phyloP scores from a whole-genome alignment of 495 filamentous ascomycete species.

The Penicillium dipodomyicola region DNA sequence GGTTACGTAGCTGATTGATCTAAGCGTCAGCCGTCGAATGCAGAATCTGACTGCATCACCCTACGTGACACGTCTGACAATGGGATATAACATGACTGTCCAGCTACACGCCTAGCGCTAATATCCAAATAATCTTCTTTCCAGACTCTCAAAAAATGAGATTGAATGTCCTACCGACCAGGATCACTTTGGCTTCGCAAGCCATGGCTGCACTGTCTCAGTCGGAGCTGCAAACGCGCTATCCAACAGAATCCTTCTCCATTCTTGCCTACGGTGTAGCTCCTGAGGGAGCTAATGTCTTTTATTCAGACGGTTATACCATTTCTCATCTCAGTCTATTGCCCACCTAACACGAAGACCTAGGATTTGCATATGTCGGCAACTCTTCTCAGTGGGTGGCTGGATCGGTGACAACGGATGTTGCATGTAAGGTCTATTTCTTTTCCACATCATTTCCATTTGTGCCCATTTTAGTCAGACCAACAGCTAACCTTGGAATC shows the following conservation, averaged over 20 bases:
- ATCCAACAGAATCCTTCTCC: constrained; percentile 19
- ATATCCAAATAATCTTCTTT: background rate
- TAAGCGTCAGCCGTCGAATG: background rate
- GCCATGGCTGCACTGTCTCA: constrained; percentile 4
- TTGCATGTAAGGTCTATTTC: constrained; percentile 22
- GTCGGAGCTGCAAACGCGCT: constrained; percentile 17
- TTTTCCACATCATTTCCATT: background rate
- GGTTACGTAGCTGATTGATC: background rate
- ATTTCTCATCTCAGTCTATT: background rate
- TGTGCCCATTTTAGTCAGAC: background rate
- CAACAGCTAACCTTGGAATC: background rate
- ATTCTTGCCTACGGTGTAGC: constrained; percentile 21
- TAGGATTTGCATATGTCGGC: constrained; percentile 28
- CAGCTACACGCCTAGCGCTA: background rate
- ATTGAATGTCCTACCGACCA: background rate
- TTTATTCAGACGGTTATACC: constrained; percentile 26
- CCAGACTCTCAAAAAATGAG: constrained; percentile 14
- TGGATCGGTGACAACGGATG: constrained; percentile 24
- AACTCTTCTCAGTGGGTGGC: constrained; percentile 23
- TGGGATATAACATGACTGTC: background rate
- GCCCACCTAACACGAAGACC: background rate
- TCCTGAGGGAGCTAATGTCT: constrained; percentile 6
- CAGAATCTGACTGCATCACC: background rate
- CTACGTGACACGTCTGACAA: background rate
- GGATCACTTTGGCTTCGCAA: constrained; percentile 11